phyloP scores from a whole-genome alignment of 73 alveolate species.

The Paramecium sexaurelia region DNA sequence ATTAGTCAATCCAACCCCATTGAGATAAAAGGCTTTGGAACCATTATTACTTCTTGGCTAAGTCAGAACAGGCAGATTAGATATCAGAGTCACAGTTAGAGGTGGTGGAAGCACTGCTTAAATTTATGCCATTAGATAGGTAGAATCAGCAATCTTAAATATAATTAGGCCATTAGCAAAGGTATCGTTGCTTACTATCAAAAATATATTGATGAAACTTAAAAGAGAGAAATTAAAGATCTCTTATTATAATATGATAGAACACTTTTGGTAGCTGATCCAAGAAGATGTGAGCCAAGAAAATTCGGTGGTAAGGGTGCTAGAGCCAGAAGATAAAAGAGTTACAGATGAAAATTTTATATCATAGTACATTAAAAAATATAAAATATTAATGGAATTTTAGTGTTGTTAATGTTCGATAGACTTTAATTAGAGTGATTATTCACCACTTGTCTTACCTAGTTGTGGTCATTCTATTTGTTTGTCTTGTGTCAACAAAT shows the following conservation, averaged over 20 bases:
- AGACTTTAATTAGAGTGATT: neutral
- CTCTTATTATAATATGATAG: constrained; percentile 95
- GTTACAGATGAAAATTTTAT: constrained; percentile 77
- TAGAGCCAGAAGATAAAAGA: constrained; percentile 93
- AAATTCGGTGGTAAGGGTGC: constrained; percentile 98
- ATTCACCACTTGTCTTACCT: constrained; percentile 5
- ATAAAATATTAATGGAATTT: constrained; percentile 24
- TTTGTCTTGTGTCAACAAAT: neutral
- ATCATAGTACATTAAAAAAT: neutral
- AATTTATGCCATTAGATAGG: constrained; percentile 96
- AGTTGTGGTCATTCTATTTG: constrained; percentile 29
- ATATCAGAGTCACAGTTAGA: constrained; percentile 94
- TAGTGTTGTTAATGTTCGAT: constrained; percentile 15
- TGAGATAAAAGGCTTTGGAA: constrained; percentile 94
- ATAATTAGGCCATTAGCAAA: constrained; percentile 90
- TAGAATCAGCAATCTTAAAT: neutral
- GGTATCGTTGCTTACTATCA: constrained; percentile 95
- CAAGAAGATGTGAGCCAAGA: constrained; percentile 99
- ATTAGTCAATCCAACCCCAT: constrained; percentile 92
- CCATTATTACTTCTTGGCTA: constrained; percentile 96
- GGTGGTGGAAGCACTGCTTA: constrained; percentile 97
- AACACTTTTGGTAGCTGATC: constrained; percentile 97
- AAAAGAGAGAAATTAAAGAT: constrained; percentile 92
- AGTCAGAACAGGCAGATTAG: constrained; percentile 81
- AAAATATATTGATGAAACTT: constrained; percentile 92